Base-by-base conservation (phyloP, 257 asterid species). In the Schizonepeta tenuifolia region DNA sequence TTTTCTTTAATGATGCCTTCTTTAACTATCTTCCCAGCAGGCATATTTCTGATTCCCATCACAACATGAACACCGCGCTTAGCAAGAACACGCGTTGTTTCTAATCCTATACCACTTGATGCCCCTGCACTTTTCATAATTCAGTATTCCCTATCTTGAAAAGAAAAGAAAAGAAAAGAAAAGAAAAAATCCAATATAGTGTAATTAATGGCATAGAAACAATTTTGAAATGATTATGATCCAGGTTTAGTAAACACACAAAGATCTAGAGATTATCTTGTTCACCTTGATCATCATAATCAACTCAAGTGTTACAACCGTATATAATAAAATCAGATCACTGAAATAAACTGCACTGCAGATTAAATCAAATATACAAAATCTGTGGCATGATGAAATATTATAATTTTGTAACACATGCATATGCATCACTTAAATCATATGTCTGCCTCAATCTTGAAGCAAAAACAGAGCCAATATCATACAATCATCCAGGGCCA, bases 81-180 rank as follows among this genome's bases (percentile, higher is more conserved):
- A 1, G 97, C 96, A 56, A 91, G 96, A 77, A 89, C 96, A 40
- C 97, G 96, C 3, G 96, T 76, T 3, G 97, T 91, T 78, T 94
- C 98, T 20, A 90, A 55, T 20, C 98, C 98, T 49, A 94, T 91
- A 35, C 98, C 97, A 64, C 97, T 89, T 9, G 96, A 85, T 10
- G 97, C 95, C 80, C 98, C 98, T 91, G 84, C 69, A 77, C 56
- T 14, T 44, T 68, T 26, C 18, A 22, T 10, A 9, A 20, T 9
- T 41, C 54, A 40, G 3, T 53, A 40, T n/a, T 8, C 43, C 11
- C 3, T 38, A 38, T 38, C 43, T 38, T 38, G 12, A 38, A 7
- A 38, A 24, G 1, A 1, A 24, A 24, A 24, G 26, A 24, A 8
- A 38, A 7, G n/a, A n/a, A n/a, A n/a, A n/a, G n/a, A n/a, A n/a